These are phyloP conservation scores for Boechera divaricarpa DNA, from an alignment of 345 rosid genomes.

Conservation along the genomic window DNA sequence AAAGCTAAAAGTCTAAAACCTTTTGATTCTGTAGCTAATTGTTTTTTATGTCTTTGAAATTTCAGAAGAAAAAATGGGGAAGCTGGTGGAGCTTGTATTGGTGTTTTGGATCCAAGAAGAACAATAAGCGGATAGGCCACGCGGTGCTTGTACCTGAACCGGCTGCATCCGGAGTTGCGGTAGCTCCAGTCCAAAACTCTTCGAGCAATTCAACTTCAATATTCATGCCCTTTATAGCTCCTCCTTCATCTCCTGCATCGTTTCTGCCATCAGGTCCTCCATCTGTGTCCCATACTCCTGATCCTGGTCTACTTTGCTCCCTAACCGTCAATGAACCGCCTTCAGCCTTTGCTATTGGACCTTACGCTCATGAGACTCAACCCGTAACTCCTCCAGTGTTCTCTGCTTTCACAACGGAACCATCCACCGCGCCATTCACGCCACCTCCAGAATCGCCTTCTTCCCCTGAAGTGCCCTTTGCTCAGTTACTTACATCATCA, in stretches of 20 bases:
- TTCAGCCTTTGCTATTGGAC: conserved; percentile 78
- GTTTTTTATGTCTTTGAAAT: conserved; percentile 16
- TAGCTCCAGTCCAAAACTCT: conserved; percentile 48
- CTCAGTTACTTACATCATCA: conserved; percentile 82
- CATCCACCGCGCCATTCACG: conserved; percentile 95
- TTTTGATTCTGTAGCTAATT: conserved; percentile 46
- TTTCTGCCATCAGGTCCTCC: conserved; percentile 91
- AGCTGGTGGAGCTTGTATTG: conserved; percentile 75
- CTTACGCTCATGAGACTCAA: conserved; percentile 93
- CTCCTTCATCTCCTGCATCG: conserved; percentile 98
- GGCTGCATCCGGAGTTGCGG: conserved; percentile 46
- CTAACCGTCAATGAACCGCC: conserved; percentile 65
- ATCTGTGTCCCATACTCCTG: conserved; percentile 81
- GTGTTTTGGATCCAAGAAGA: conserved; percentile 83
- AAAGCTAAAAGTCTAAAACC: neutral
- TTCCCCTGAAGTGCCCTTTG: conserved; percentile 98
- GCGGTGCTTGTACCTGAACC: conserved; percentile 86
- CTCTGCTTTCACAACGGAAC: conserved; percentile 87
- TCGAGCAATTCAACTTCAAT: conserved; percentile 50
- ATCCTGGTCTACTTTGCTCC: conserved; percentile 53
- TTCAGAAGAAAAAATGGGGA: conserved; percentile 89
- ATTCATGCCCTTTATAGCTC: conserved; percentile 75
- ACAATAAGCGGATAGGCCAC: conserved; percentile 76
- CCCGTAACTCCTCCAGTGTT: conserved; percentile 92
- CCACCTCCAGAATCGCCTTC: conserved; percentile 91